Percentiles rank a stretch among this genome's conserved stretches.
phyloP scores from a whole-genome alignment of 139 green algal species.

The Diplosphaera chodatii region DNA sequence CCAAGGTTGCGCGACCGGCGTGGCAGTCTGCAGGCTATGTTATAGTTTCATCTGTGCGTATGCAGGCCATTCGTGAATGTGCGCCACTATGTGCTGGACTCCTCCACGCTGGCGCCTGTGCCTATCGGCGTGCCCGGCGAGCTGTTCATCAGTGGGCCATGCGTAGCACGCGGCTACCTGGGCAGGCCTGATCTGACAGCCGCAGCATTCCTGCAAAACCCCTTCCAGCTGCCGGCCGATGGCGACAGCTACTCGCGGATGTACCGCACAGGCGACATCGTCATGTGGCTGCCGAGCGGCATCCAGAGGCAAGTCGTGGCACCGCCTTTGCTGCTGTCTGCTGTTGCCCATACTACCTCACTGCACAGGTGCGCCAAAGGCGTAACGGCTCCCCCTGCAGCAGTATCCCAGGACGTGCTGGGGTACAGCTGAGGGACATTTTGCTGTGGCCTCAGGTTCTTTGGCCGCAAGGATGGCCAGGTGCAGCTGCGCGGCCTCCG shows the following conservation, averaged over 20 bases:
- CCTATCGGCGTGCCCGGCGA: neutral
- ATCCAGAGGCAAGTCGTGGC: neutral
- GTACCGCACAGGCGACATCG: neutral
- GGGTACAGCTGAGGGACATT: too few species aligned
- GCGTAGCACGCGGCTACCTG: conserved; percentile 18
- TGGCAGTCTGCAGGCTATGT: too few species aligned
- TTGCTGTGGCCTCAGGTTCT: neutral
- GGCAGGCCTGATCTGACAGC: conserved; percentile 23
- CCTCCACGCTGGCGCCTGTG: neutral
- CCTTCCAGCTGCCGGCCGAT: neutral
- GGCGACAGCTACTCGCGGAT: neutral
- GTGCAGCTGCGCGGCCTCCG: conserved; percentile 29
- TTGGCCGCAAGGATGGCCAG: conserved; percentile 10
- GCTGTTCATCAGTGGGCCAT: neutral
- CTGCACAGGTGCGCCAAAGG: too few species aligned
- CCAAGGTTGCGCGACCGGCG: too few species aligned
- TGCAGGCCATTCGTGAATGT: neutral
- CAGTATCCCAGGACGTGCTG: too few species aligned
- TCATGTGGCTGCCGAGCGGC: neutral
- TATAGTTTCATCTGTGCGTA: neutral
- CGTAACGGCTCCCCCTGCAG: too few species aligned
- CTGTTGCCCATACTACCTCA: too few species aligned
- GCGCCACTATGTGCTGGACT: neutral
- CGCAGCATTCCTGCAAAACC: conserved; percentile 29
- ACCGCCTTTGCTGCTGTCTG: neutral